Conservation (phyloP, 305 asterid genomes). For the Fraxinus baroniana region DNA sequence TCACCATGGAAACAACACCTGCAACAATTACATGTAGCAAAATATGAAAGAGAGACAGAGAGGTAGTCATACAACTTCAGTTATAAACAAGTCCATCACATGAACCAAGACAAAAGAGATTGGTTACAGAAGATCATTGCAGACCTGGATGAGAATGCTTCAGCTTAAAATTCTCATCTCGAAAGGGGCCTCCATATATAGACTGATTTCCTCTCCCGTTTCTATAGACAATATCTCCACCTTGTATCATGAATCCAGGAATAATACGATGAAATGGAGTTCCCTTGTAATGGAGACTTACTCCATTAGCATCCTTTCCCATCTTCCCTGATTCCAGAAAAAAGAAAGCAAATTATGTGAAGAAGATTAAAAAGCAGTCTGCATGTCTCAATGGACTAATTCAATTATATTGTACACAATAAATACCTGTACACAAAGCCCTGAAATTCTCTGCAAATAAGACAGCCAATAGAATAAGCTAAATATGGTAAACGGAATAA, state of each 20-base stretch:
- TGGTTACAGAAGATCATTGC: background rate
- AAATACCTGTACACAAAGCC: constrained; percentile 88
- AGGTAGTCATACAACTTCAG: background rate
- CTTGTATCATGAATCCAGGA: constrained; percentile 96
- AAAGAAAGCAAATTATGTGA: constrained; percentile 11
- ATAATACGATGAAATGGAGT: constrained; percentile 85
- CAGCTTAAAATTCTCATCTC: constrained; percentile 79
- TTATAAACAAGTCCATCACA: background rate
- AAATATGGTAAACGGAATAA: background rate
- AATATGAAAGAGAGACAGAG: background rate
- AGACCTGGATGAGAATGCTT: constrained; percentile 80
- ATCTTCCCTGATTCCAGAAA: constrained; percentile 60
- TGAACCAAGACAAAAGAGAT: background rate
- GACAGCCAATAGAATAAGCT: constrained; percentile 17
- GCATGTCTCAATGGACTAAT: background rate
- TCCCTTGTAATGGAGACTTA: constrained; percentile 74
- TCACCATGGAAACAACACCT: constrained; percentile 85
- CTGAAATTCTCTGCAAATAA: constrained; percentile 77
- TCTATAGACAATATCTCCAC: constrained; percentile 75
- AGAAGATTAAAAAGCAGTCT: background rate
- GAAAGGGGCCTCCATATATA: constrained; percentile 72
- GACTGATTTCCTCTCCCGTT: constrained; percentile 82
- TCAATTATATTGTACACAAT: background rate
- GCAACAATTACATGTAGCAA: constrained; percentile 26
- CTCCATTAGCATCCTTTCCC: constrained; percentile 67